Base-by-base conservation (phyloP, 495 filamentous ascomycete species). In the Penicillium paxilli region DNA sequence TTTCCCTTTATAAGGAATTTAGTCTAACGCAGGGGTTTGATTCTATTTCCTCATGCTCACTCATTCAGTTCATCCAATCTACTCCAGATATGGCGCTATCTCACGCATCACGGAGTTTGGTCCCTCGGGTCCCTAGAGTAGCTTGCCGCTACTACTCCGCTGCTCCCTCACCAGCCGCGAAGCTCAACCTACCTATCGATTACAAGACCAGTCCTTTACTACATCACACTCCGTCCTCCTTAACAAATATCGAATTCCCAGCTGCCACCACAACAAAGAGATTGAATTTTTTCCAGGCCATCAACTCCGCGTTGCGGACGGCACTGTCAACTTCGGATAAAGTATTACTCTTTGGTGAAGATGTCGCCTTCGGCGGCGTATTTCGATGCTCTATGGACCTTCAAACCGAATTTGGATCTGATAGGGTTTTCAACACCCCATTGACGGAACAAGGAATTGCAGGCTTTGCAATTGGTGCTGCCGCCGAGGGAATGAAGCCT, bases 341-440 rank as follows among this genome's bases (percentile, higher is more conserved):
- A 19, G 91, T 95, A 21, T 75, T 96, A 37, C 81, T 98, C 26
- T 98, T 98, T 56, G 94, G 94, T 41, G 94, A 98, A 75, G 94
- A 98, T 67, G 90, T 98, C 20, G 88, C 93, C 30, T 98, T 98
- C 59, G 94, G 94, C 12, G 94, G 94, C 23, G 94, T 98, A 19
- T 98, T 98, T 69, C 87, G 94, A 26, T 97, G 93, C 73, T 93
- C 89, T 35, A 91, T 91, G 85, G 89, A 92, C 62, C 82, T 98
- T 9, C 83, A 90, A 21, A 86, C 87, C 40, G 87, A 88, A 49
- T 97, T 94, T 68, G 94, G 94, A 4, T 80, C 83, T 16, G 89
- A 93, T 54, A 80, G 95, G 45, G 92, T 98, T 24, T 98, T 98
- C 78, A 98, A 98, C 68, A 98, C 95, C 19, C 95, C 94, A 2